Evolutionary conservation across 2,329 filamentous ascomycete species (phyloP).

Genomic region (Aspergillus thermomutatus): DNA sequence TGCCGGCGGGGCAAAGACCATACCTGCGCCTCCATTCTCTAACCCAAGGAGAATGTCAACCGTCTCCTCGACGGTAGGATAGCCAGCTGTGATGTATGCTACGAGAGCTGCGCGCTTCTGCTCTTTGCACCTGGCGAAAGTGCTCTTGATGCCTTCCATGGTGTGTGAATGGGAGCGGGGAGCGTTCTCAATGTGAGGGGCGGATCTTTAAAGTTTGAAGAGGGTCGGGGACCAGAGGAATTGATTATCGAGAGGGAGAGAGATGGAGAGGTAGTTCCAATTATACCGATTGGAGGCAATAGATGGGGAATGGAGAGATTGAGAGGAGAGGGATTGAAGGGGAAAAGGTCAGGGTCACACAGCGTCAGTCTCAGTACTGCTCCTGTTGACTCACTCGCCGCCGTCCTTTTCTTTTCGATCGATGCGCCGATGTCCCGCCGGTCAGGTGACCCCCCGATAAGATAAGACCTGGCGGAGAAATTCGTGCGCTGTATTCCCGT

Average conservation of each 20-base stretch:
- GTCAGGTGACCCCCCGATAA: conserved; percentile 22
- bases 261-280: neutral
- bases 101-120: conserved; percentile 74
- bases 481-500: neutral
- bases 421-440: conserved; percentile 1
- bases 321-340: neutral
- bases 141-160: conserved; percentile 54
- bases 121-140: conserved; percentile 56
- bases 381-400: conserved; percentile 11
- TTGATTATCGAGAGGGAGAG: neutral
- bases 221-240: neutral
- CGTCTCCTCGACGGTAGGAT: conserved; percentile 76
- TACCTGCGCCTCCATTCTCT: conserved; percentile 89
- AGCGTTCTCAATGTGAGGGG: neutral
- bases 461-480: conserved; percentile 11
- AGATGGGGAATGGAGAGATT: neutral
- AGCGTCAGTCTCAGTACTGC: neutral
- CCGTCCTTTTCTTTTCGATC: conserved; percentile 1
- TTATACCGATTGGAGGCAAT: too few species aligned
- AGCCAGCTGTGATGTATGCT: conserved; percentile 95
- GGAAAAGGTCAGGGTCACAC: neutral
- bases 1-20: conserved; percentile 20
- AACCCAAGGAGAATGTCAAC: conserved; percentile 81
- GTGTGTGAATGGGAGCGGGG: conserved; percentile 17
- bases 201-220: neutral